Evolutionary conservation across 345 rosid species (phyloP).

Genomic region (Eucalyptus marginata): DNA sequence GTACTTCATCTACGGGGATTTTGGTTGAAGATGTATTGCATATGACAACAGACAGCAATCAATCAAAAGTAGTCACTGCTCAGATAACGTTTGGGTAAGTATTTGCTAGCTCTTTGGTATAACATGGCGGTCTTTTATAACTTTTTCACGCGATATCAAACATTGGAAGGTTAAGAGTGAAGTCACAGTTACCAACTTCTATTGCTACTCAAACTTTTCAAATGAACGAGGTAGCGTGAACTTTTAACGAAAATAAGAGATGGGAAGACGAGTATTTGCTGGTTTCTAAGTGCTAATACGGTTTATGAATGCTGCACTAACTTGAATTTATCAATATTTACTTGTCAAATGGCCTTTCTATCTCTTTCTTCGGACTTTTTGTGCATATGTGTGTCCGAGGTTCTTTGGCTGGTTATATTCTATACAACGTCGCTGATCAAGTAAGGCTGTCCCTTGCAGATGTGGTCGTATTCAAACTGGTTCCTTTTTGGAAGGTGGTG

Average conservation of each 20-base stretch:
- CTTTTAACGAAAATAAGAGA: not conserved
- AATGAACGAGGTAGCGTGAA: not conserved
- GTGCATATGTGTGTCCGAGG: not conserved
- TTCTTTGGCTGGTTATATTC: not conserved
- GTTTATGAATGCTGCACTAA: not conserved
- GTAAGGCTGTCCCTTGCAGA: slow-evolving; percentile 21
- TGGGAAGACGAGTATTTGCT: not conserved
- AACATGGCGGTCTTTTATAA: not conserved
- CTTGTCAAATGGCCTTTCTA: not conserved
- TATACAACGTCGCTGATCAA: not conserved
- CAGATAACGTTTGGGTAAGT: slow-evolving; percentile 58
- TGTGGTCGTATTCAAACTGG: slow-evolving; percentile 89
- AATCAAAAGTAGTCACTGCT: slow-evolving; percentile 24
- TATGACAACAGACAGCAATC: slow-evolving; percentile 28
- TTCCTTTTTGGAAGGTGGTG: slow-evolving; percentile 71
- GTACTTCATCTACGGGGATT: slow-evolving; percentile 55
- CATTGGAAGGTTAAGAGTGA: not conserved
- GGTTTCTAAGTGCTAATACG: not conserved
- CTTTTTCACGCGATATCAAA: not conserved
- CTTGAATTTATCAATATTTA: not conserved
- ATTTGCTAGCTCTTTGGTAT: not conserved
- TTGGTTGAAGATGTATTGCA: slow-evolving; percentile 64
- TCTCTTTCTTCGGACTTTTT: not conserved
- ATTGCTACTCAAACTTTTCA: not conserved
- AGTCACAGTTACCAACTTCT: not conserved